A percentile compares a stretch with the other conserved stretches of the same genome.
Conservation (phyloP, 2,329 filamentous ascomycete genomes). For the Fusarium incarnatum region DNA sequence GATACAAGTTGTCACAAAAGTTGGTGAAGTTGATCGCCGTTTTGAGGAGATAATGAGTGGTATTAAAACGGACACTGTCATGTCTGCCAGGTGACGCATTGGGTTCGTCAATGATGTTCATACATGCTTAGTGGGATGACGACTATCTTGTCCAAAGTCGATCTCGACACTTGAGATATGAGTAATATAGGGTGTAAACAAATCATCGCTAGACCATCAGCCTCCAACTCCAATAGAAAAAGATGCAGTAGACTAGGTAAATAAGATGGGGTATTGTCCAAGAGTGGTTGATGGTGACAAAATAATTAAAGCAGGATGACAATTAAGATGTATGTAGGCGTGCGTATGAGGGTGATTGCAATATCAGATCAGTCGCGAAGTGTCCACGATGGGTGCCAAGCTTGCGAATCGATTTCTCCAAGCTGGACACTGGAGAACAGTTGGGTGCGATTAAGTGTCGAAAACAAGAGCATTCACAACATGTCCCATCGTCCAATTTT, state of each 20-base stretch:
- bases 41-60: slow-evolving; percentile 1
- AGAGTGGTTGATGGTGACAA: slow-evolving; percentile 22
- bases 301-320: slow-evolving; percentile 9
- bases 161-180: slow-evolving; percentile 9
- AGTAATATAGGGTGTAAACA: slow-evolving; percentile 21
- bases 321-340: slow-evolving; percentile 8
- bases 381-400: neutral
- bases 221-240: slow-evolving; percentile 30
- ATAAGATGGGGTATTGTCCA: slow-evolving; percentile 48
- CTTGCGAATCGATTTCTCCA: neutral
- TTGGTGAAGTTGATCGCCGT: neutral
- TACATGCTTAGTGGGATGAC: slow-evolving; percentile 6
- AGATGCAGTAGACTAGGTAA: slow-evolving; percentile 13
- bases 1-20: neutral
- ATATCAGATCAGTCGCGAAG: neutral
- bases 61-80: slow-evolving; percentile 3
- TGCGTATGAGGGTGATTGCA: neutral
- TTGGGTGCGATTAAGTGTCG: slow-evolving; percentile 52
- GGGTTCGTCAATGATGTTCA: neutral
- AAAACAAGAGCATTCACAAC: slow-evolving; percentile 82
- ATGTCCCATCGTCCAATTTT: slow-evolving; percentile 81
- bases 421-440: neutral
- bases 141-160: slow-evolving; percentile 12
- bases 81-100: neutral
- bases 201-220: slow-evolving; percentile 32